These are phyloP conservation scores for Heracleum sosnowskyi DNA, from an alignment of 129 eudicot species.

Conservation along the genomic window DNA sequence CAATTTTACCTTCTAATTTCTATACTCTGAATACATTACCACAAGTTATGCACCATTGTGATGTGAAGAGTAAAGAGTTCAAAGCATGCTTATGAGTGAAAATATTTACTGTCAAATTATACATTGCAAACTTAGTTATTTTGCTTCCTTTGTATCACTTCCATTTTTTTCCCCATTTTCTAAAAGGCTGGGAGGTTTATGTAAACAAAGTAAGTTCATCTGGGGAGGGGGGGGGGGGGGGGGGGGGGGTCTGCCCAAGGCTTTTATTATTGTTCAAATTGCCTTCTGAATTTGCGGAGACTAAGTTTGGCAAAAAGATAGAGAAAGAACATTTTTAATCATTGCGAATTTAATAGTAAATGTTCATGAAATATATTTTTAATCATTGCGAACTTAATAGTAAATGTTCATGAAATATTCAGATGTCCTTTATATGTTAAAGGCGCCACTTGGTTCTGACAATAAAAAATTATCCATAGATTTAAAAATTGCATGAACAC, in stretches of 20 bases:
- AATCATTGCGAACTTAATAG: too few relatives aligned
- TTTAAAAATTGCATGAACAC: neutral
- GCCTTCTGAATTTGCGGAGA: neutral
- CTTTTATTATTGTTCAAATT: neutral
- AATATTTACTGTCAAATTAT: neutral
- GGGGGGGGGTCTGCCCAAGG: neutral
- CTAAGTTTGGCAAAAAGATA: neutral
- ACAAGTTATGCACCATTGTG: neutral
- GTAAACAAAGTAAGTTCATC: neutral
- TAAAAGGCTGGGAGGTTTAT: neutral
- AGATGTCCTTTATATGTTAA: neutral
- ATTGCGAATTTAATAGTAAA: neutral
- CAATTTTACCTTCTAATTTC: neutral
- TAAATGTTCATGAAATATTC: too few relatives aligned
- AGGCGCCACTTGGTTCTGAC: neutral
- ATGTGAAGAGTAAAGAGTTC: neutral
- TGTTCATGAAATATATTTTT: too few relatives aligned
- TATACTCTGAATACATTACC: neutral
- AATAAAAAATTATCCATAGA: neutral
- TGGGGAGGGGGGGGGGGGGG: neutral
- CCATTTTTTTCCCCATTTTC: neutral
- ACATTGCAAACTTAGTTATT: neutral
- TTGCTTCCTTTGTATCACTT: neutral
- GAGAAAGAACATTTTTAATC: neutral
- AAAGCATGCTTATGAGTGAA: neutral